Evolutionary conservation across 768 basidiomycete species (phyloP).

Genomic region (Psilocybe sp.): DNA sequence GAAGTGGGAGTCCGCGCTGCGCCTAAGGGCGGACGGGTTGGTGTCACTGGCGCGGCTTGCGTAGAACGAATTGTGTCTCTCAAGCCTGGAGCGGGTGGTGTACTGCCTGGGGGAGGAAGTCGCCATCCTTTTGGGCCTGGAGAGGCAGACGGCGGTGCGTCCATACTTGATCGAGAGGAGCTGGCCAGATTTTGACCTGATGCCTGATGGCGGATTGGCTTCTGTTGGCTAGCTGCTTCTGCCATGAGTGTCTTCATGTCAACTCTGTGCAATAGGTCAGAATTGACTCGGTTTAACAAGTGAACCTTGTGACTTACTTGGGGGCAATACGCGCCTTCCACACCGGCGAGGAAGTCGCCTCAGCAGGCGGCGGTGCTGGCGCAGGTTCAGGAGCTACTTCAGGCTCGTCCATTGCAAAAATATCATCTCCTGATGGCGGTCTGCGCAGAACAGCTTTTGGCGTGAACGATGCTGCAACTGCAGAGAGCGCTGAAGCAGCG

Average conservation of each 20-base stretch:
- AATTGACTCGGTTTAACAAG: constrained; percentile 4
- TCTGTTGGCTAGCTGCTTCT: constrained; percentile 48
- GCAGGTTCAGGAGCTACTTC: constrained; percentile 29
- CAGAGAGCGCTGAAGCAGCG: not conserved
- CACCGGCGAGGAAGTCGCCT: constrained; percentile 20
- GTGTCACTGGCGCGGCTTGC: no score
- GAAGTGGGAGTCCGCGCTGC: no score
- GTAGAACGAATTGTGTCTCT: no score
- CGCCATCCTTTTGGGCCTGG: no score
- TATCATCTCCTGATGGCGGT: constrained; percentile 53
- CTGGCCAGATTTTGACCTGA: constrained; percentile 3
- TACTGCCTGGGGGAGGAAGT: no score
- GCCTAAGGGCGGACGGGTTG: no score
- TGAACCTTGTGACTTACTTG: constrained; percentile 36
- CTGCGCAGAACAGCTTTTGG: constrained; percentile 25
- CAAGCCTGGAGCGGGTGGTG: no score
- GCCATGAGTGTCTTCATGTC: constrained; percentile 89
- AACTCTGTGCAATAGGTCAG: constrained; percentile 46
- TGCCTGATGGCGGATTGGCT: constrained; percentile 6
- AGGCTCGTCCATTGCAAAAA: constrained; percentile 83
- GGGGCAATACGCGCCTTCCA: constrained; percentile 52
- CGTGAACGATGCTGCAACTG: constrained; percentile 7
- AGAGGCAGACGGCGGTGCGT: not conserved
- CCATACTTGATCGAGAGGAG: not conserved
- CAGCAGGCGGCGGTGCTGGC: constrained; percentile 7